phyloP scores from a whole-genome alignment of 140 eudicot genomes.

The Flaveria floridana region DNA sequence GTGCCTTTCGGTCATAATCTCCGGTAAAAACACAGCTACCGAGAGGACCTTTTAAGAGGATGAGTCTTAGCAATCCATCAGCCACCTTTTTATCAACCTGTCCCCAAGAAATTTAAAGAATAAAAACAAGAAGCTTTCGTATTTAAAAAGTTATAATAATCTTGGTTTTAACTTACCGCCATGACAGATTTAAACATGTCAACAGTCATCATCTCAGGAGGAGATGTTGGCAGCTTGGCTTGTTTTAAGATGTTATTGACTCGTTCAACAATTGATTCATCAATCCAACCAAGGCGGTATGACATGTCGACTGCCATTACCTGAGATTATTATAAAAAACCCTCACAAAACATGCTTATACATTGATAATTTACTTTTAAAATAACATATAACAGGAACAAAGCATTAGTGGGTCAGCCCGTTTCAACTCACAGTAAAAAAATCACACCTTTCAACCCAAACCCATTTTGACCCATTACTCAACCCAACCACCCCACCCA shows the following conservation, averaged over 20 bases:
- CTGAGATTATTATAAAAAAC: constrained; percentile 32
- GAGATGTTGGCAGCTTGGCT: constrained; percentile 77
- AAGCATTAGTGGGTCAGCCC: not conserved
- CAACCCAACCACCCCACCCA: not conserved
- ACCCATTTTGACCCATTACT: not conserved
- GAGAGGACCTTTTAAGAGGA: constrained; percentile 86
- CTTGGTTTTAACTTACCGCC: constrained; percentile 63
- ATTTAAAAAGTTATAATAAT: too few species aligned
- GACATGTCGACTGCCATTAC: constrained; percentile 98
- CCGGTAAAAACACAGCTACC: constrained; percentile 86
- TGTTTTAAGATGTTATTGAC: constrained; percentile 52
- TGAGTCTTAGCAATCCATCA: constrained; percentile 86
- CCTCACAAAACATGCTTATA: constrained; percentile 3
- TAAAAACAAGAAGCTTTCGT: not conserved
- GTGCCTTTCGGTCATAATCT: constrained; percentile 73
- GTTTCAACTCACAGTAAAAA: not conserved
- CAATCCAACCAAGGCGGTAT: constrained; percentile 91
- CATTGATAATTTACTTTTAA: not conserved
- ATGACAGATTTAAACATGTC: constrained; percentile 88
- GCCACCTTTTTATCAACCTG: constrained; percentile 98
- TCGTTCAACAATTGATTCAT: constrained; percentile 62
- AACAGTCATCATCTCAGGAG: constrained; percentile 80
- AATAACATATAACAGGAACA: not conserved
- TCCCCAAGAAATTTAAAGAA: not conserved
- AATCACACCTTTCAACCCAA: not conserved